Conservation (phyloP, 257 asterid species). For the Salvia miltiorrhiza region DNA sequence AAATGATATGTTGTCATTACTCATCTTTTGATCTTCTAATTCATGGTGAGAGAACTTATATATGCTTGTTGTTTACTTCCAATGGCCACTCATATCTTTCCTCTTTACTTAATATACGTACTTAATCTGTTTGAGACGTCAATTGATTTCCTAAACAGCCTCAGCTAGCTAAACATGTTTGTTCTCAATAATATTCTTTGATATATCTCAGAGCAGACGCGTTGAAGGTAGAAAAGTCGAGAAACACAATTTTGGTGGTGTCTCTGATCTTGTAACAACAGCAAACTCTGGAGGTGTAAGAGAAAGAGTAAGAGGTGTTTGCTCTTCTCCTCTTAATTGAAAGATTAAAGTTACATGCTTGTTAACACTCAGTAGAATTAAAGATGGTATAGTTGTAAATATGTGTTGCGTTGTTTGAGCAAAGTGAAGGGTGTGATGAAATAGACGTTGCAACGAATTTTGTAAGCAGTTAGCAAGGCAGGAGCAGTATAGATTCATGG, state of each 20-base stretch:
- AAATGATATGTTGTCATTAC: neutral
- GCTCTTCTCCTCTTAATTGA: no score
- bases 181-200: neutral
- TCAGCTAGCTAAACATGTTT: neutral
- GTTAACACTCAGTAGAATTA: no score
- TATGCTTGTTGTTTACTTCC: no score
- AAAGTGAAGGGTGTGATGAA: slow-evolving; percentile 26
- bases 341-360: no score
- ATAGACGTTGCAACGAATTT: slow-evolving; percentile 41
- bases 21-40: neutral
- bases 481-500: no score
- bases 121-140: no score
- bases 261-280: slow-evolving; percentile 13
- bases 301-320: no score
- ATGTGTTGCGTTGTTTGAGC: slow-evolving; percentile 32
- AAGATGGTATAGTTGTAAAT: slow-evolving; percentile 23
- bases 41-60: neutral
- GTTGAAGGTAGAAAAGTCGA: neutral
- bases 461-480: neutral
- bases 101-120: no score
- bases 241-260: neutral
- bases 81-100: no score
- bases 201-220: no score
- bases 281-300: neutral
- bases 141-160: neutral